Evolutionary conservation across 257 asterid genomes (phyloP).

Genomic region (Nicotiana obtusifolia): DNA sequence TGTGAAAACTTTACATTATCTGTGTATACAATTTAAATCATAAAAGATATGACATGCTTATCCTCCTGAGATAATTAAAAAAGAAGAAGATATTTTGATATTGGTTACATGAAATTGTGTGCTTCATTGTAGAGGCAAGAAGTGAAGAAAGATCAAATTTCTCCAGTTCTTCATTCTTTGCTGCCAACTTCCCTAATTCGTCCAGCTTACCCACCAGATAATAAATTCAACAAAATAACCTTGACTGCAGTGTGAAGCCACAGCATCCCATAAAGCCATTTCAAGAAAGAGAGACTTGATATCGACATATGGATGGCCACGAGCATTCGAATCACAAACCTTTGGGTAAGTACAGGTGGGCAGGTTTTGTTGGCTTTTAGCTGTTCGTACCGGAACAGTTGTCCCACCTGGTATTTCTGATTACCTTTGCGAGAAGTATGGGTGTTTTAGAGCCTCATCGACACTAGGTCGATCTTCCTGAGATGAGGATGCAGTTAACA

Average conservation of each 20-base stretch:
- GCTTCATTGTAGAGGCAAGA: neutral
- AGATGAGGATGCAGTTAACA: neutral
- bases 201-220: neutral
- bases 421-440: constrained; percentile 48
- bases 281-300: neutral
- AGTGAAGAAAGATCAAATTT: neutral
- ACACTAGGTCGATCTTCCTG: constrained; percentile 84
- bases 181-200: neutral
- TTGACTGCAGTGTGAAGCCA: neutral
- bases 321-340: neutral
- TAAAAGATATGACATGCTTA: neutral
- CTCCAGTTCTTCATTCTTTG: neutral
- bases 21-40: neutral
- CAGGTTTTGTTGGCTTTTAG: neutral
- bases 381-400: neutral
- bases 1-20: neutral
- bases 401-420: neutral
- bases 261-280: neutral
- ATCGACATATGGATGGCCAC: neutral
- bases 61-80: neutral
- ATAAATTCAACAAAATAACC: neutral
- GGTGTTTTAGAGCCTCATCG: constrained; percentile 87
- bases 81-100: neutral
- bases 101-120: neutral
- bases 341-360: neutral